Evolutionary conservation across 2,329 filamentous ascomycete genomes (phyloP).

Genomic region (Sclerotinia subarctica): DNA sequence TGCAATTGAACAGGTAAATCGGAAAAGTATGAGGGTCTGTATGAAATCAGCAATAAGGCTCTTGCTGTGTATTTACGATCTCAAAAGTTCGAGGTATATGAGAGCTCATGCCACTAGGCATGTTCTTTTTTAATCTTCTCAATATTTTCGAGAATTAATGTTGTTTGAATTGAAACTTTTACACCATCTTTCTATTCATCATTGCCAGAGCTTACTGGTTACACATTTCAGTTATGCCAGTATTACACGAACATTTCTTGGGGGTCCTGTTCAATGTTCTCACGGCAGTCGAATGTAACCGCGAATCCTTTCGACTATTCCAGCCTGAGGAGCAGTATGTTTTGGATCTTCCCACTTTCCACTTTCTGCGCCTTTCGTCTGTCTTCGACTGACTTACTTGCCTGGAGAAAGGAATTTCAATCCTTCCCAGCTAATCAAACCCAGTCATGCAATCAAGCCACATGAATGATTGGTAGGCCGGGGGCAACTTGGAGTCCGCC

Average conservation of each 20-base stretch:
- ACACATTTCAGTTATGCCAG: not conserved
- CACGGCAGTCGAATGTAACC: not conserved
- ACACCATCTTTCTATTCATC: not conserved
- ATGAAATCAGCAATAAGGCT: not conserved
- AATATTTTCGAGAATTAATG: not conserved
- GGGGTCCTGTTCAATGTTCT: not conserved
- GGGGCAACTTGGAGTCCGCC: not conserved
- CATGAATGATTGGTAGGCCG: not conserved
- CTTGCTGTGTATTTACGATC: not conserved
- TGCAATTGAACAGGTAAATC: not conserved
- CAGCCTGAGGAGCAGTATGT: not conserved
- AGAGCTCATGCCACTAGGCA: not conserved
- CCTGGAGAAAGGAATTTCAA: not conserved
- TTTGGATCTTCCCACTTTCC: not conserved
- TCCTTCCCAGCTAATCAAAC: not conserved
- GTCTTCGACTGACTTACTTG: too few relatives aligned
- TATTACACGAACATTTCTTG: not conserved
- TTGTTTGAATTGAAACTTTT: not conserved
- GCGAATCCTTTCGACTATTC: conserved; percentile 2
- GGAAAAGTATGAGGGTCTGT: conserved; percentile 3
- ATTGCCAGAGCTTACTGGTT: not conserved
- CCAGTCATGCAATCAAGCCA: not conserved
- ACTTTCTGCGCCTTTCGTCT: not conserved
- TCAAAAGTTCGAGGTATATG: not conserved
- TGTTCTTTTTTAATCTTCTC: not conserved